A percentile compares a stretch with the other conserved stretches of the same genome.
phyloP scores from a whole-genome alignment of 148 eudicot genomes.

The Dianthus caryophyllus region DNA sequence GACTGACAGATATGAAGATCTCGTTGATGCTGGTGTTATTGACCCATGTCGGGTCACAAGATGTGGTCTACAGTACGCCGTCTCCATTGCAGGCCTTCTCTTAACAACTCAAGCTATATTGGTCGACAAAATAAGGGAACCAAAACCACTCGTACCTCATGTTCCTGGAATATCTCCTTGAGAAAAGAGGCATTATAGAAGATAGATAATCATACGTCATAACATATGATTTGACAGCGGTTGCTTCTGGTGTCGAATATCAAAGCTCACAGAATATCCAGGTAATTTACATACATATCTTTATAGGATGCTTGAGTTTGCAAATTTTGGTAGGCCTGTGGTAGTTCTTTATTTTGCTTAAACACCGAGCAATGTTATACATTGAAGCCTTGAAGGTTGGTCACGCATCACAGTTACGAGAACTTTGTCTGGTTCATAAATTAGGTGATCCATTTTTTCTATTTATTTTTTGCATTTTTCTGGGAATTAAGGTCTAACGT shows the following conservation, averaged over 20 bases:
- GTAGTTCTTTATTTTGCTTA: not conserved
- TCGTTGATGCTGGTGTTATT: conserved; percentile 64
- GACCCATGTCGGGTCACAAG: conserved; percentile 84
- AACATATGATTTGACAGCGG: not conserved
- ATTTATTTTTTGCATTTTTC: too few species aligned
- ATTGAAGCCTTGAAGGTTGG: too few species aligned
- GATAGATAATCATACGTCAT: not conserved
- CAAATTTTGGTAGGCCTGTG: conserved; percentile 11
- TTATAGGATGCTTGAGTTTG: not conserved
- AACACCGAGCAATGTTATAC: too few species aligned
- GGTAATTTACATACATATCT: not conserved
- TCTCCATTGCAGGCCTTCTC: conserved; percentile 74
- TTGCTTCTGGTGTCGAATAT: not conserved
- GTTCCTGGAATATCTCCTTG: conserved; percentile 64
- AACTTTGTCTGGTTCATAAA: too few species aligned
- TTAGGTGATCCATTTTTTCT: too few species aligned
- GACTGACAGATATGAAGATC: conserved; percentile 72
- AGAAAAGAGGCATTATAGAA: not conserved
- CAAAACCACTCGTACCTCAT: conserved; percentile 57
- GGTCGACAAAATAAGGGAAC: conserved; percentile 59
- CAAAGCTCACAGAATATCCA: not conserved
- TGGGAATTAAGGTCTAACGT: too few species aligned
- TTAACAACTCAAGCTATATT: conserved; percentile 85
- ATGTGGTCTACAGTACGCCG: conserved; percentile 80
- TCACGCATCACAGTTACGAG: too few species aligned